These are phyloP conservation scores for Penicillium sumatraense DNA, from an alignment of 2,329 filamentous ascomycete species.

Conservation along the genomic window DNA sequence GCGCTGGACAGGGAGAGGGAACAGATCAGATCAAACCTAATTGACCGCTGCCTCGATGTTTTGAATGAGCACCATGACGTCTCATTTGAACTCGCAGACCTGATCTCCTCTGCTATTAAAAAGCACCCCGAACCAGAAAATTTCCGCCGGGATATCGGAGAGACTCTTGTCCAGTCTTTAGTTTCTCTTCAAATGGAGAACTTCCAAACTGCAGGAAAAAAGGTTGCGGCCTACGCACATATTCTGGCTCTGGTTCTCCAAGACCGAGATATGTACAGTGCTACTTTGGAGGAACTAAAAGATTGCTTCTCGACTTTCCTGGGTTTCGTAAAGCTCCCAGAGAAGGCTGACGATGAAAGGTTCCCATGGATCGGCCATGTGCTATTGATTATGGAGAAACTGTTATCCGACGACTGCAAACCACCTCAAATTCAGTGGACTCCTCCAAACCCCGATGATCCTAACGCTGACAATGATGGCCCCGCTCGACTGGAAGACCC, in stretches of 20 bases:
- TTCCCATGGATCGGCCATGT: conserved; percentile 93
- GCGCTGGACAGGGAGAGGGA: conserved; percentile 77
- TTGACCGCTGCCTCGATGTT: conserved; percentile 88
- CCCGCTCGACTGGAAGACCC: conserved; percentile 65
- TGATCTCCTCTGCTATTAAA: conserved; percentile 74
- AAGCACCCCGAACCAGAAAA: conserved; percentile 64
- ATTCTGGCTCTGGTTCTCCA: conserved; percentile 86
- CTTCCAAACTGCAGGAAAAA: conserved; percentile 62
- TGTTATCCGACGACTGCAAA: conserved; percentile 87
- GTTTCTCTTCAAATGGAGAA: conserved; percentile 68
- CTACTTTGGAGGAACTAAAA: conserved; percentile 74
- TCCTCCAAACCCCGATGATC: conserved; percentile 53
- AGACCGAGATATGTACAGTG: conserved; percentile 77
- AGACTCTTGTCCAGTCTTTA: conserved; percentile 81
- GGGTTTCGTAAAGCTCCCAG: conserved; percentile 73
- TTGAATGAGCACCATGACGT: conserved; percentile 85
- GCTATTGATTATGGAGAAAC: conserved; percentile 83
- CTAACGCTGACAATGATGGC: conserved; percentile 54
- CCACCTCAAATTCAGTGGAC: conserved; percentile 76
- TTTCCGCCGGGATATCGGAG: conserved; percentile 74
- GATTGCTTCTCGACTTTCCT: conserved; percentile 77
- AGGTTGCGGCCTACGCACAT: conserved; percentile 90
- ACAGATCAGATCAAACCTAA: conserved; percentile 74
- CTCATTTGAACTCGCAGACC: conserved; percentile 87
- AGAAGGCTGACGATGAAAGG: conserved; percentile 73